Conservation (phyloP, 108 stramenopile species). For the Hondaea fermentalgiana region DNA sequence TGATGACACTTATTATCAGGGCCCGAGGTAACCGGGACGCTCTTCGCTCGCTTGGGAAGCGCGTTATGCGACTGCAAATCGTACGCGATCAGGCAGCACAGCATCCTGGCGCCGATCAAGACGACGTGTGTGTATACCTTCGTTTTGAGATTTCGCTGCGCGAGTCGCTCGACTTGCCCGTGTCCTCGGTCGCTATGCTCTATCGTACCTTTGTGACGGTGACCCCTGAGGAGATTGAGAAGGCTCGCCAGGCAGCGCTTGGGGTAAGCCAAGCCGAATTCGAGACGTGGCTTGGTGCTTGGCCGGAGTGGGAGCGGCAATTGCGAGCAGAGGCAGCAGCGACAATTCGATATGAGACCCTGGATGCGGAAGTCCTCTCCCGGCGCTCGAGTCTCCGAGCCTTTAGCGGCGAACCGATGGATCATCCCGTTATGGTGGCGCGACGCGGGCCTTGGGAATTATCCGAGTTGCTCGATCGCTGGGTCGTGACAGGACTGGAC, state of each 20-base stretch:
- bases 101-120: background rate
- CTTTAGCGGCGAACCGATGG: background rate
- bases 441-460: background rate
- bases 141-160: background rate
- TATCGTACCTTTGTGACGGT: background rate
- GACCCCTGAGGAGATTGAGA: background rate
- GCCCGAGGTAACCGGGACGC: background rate
- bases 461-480: background rate
- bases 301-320: conserved; percentile 11
- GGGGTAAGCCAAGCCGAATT: background rate
- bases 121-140: background rate
- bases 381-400: background rate
- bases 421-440: background rate
- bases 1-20: background rate
- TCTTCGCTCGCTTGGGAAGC: background rate
- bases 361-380: background rate
- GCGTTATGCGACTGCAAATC: background rate
- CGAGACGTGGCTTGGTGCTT: background rate
- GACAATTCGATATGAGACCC: background rate
- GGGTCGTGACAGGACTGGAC: background rate
- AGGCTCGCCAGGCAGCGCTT: background rate
- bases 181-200: background rate
- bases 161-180: background rate
- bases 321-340: background rate
- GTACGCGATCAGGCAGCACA: background rate